Conservation (phyloP, 805 yeast species). For the Lachancea quebecensis region DNA sequence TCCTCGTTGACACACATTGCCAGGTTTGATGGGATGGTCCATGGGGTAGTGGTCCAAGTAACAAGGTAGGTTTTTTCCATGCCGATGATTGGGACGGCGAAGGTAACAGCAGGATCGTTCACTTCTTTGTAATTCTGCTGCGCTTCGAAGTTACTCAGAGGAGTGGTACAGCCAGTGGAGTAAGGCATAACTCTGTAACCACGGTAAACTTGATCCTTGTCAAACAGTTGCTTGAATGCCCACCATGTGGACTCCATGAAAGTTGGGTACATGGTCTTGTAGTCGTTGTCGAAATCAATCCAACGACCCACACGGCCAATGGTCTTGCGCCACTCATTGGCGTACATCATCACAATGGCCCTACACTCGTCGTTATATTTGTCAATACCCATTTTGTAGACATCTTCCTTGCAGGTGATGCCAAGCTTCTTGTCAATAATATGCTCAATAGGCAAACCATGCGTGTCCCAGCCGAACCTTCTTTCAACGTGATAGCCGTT, state of each 20-base stretch:
- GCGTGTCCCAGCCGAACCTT: conserved; percentile 99
- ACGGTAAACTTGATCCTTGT: conserved; percentile 84
- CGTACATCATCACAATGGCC: conserved; percentile 94
- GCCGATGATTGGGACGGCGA: conserved; percentile 74
- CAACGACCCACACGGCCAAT: conserved; percentile 96
- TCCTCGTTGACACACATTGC: conserved; percentile 88
- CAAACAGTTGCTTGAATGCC: conserved; percentile 86
- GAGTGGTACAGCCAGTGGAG: conserved; percentile 95
- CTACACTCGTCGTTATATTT: conserved; percentile 94
- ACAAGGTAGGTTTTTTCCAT: conserved; percentile 80
- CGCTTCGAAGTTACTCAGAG: conserved; percentile 95
- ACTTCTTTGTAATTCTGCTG: conserved; percentile 98
- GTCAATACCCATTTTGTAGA: conserved; percentile 86
- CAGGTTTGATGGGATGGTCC: conserved; percentile 96
- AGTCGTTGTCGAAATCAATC: conserved; percentile 98
- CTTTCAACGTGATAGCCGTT: conserved; percentile 94
- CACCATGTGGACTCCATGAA: conserved; percentile 99
- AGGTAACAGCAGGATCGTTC: conserved; percentile 90
- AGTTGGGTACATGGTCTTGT: conserved; percentile 89
- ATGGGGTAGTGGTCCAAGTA: conserved; percentile 99
- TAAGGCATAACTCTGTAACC: conserved; percentile 98
- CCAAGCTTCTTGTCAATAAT: conserved; percentile 97
- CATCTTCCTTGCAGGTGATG: conserved; percentile 89
- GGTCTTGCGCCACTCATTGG: conserved; percentile 89
- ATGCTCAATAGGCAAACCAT: conserved; percentile 97